Percentiles rank a stretch among this genome's conserved stretches.
Conservation (phyloP, 345 rosid species). For the Sonneratia alba region DNA sequence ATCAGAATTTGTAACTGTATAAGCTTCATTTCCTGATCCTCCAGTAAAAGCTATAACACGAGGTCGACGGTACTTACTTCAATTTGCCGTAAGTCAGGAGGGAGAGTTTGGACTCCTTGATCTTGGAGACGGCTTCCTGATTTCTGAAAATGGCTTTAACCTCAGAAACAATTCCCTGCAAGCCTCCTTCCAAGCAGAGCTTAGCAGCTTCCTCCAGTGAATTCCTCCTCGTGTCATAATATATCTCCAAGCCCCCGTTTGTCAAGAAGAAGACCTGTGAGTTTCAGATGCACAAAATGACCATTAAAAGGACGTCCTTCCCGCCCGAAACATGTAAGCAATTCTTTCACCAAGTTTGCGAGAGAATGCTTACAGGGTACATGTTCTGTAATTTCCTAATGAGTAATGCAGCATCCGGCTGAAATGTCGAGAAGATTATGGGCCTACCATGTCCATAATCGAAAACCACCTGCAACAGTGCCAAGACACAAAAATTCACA, state of each 20-base stretch:
- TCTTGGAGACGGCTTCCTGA: slow-evolving; percentile 58
- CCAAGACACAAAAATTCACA: background rate
- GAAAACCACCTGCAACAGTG: slow-evolving; percentile 32
- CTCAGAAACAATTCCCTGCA: slow-evolving; percentile 82
- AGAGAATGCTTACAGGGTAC: slow-evolving; percentile 53
- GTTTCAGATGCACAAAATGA: background rate
- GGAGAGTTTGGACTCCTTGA: slow-evolving; percentile 76
- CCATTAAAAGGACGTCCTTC: background rate
- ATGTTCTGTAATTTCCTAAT: slow-evolving; percentile 53
- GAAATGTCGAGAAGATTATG: slow-evolving; percentile 78
- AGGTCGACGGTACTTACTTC: slow-evolving; percentile 27
- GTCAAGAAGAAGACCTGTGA: slow-evolving; percentile 76
- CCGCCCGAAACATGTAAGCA: background rate
- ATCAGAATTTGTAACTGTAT: no score
- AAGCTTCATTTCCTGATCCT: background rate
- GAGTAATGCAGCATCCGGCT: slow-evolving; percentile 81
- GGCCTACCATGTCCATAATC: slow-evolving; percentile 51
- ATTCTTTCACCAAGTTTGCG: background rate
- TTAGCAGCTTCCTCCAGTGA: slow-evolving; percentile 78
- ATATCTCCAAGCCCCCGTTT: slow-evolving; percentile 48
- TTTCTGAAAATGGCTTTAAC: slow-evolving; percentile 68
- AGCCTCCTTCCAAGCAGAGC: slow-evolving; percentile 61
- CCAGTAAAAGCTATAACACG: background rate
- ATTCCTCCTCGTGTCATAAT: slow-evolving; percentile 62
- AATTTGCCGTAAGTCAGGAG: slow-evolving; percentile 79